Conservation (phyloP, 2,329 filamentous ascomycete species). For the Pestalotiopsis sp. region DNA sequence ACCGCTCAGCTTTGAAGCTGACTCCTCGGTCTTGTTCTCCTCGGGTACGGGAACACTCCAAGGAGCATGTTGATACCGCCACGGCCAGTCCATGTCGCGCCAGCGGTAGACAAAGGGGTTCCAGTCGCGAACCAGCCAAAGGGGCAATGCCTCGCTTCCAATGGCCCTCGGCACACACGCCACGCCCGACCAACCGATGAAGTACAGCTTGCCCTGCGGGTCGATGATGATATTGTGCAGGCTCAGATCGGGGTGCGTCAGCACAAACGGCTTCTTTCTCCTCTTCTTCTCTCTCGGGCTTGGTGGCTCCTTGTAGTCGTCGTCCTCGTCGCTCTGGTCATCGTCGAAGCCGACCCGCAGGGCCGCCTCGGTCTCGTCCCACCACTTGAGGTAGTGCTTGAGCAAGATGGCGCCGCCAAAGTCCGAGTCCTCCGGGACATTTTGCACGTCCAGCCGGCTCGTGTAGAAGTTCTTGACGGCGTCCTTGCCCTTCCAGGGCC, state of each 20-base stretch:
- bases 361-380: conserved; percentile 22
- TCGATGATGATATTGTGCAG: conserved; percentile 28
- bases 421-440: conserved; percentile 15
- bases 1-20: conserved; percentile 25
- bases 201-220: conserved; percentile 22
- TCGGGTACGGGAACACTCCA: conserved; percentile 7
- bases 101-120: conserved; percentile 27
- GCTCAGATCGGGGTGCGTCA: conserved; percentile 26
- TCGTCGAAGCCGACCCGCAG: not conserved
- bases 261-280: conserved; percentile 21
- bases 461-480: conserved; percentile 20
- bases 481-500: conserved; percentile 16
- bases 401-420: conserved; percentile 24
- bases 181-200: conserved; percentile 29
- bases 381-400: conserved; percentile 19
- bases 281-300: too few relatives aligned
- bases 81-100: conserved; percentile 13
- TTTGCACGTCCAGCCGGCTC: conserved; percentile 20
- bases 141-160: conserved; percentile 27
- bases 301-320: not conserved
- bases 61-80: conserved; percentile 3
- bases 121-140: conserved; percentile 29
- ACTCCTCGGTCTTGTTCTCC: not conserved
- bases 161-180: conserved; percentile 23
- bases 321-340: not conserved